A percentile compares a stretch with the other conserved stretches of the same genome.
Evolutionary conservation across 2,329 filamentous ascomycete species (phyloP).

Genomic region (Talaromyces sp.): DNA sequence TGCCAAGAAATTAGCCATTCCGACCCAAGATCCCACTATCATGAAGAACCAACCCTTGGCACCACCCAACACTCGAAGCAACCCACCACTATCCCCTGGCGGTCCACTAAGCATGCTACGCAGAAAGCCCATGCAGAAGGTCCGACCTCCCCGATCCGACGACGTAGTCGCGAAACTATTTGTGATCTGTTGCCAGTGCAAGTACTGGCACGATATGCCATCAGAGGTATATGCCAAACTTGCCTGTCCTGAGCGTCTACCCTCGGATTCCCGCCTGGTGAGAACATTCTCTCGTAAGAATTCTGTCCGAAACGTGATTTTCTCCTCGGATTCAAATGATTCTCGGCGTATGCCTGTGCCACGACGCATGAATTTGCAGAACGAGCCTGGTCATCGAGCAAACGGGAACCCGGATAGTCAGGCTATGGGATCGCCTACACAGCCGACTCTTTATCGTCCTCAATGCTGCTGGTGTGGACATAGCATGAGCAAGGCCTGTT

Average conservation of each 20-base stretch:
- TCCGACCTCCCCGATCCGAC: constrained; percentile 15
- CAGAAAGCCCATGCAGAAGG: constrained; percentile 17
- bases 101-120: constrained; percentile 8
- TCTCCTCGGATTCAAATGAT: constrained; percentile 3
- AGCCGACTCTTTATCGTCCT: constrained; percentile 38
- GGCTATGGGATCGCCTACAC: neutral
- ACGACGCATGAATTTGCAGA: neutral
- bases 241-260: constrained; percentile 27
- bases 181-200: constrained; percentile 48
- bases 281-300: constrained; percentile 12
- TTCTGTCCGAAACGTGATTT: constrained; percentile 5
- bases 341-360: neutral
- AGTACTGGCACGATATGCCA: constrained; percentile 48
- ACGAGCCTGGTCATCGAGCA: neutral
- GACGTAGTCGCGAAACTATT: constrained; percentile 42
- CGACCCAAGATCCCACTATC: neutral
- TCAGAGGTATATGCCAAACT: constrained; percentile 42
- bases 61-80: constrained; percentile 1
- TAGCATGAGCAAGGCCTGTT: constrained; percentile 69
- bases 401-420: neutral
- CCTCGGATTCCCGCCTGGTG: constrained; percentile 6
- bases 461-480: constrained; percentile 74
- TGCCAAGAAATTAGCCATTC: neutral
- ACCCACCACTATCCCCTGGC: constrained; percentile 8
- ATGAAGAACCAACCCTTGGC: neutral